Percentiles rank a stretch among this genome's conserved stretches.
Conservation (phyloP, 805 yeast genomes). For the Saccharomyces eubayanus region DNA sequence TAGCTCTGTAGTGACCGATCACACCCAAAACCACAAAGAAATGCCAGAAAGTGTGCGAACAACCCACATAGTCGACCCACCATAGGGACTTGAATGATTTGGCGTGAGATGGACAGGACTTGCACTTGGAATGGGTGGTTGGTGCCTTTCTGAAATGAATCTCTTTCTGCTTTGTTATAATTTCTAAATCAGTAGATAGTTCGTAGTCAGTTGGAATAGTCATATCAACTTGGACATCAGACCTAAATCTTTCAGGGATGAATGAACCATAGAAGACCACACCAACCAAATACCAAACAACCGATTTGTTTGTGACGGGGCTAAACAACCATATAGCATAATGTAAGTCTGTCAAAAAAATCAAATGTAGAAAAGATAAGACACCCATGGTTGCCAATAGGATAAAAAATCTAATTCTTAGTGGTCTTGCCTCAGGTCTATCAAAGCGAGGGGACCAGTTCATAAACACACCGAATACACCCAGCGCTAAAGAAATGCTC, state of each 20-base stretch:
- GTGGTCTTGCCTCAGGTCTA: slow-evolving; percentile 70
- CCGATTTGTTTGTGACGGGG: slow-evolving; percentile 60
- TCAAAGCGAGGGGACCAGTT: slow-evolving; percentile 94
- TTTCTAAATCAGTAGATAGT: slow-evolving; percentile 23
- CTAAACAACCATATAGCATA: slow-evolving; percentile 46
- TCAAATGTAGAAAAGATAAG: slow-evolving; percentile 48
- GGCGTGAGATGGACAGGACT: slow-evolving; percentile 12
- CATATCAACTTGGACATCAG: slow-evolving; percentile 53
- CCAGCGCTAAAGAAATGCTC: slow-evolving; percentile 54
- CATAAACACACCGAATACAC: slow-evolving; percentile 62
- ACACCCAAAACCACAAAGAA: slow-evolving; percentile 81
- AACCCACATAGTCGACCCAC: slow-evolving; percentile 75
- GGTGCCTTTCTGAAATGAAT: slow-evolving; percentile 39
- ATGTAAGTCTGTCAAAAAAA: slow-evolving; percentile 46
- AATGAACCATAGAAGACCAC: slow-evolving; percentile 81
- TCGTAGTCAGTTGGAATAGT: slow-evolving; percentile 32
- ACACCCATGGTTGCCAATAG: slow-evolving; percentile 71
- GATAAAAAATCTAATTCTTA: slow-evolving; percentile 73
- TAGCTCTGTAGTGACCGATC: slow-evolving; percentile 78
- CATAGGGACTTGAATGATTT: slow-evolving; percentile 48
- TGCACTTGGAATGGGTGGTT: slow-evolving; percentile 19
- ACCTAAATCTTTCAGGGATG: slow-evolving; percentile 82
- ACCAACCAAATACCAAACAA: slow-evolving; percentile 70
- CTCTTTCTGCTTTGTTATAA: slow-evolving; percentile 27
- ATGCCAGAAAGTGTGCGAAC: slow-evolving; percentile 93